Evolutionary conservation across 768 basidiomycete species (phyloP), one percentile per base, ranked within the genome.

Genomic region (Trametes elegans): DNA sequence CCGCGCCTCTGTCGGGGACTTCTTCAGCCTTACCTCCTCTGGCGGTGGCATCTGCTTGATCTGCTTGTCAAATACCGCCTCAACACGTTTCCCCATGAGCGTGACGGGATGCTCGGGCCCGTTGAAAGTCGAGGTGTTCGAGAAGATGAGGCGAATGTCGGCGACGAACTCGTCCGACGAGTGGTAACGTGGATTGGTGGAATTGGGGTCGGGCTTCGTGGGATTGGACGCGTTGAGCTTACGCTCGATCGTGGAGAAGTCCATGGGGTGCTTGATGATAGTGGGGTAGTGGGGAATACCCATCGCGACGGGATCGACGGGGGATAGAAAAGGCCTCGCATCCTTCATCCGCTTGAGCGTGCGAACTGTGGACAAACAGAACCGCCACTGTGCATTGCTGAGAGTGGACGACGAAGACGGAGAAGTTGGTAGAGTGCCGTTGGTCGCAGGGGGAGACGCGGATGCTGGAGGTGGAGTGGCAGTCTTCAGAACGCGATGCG

Each of bases 201-300:
- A 72, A 65, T 87, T 89, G 24, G 77, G 70, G 57, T 91, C 90
- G 13, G 83, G 88, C 66, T 91, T 93, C 48, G 74, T 63, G 2
- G 89, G 86, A 64, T 92, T 95, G 13, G 91, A 91, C 1, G 88
- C 83, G 29, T 62, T 64, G 38, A 98, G 77, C 73, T 98, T 97
- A 64, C 82, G 82, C 72, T 98, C 96, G 55, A 98, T 83, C 39
- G 96, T 97, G 3, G 84, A 79, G 41, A 99, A 80, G 68, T 98
- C 97, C 92, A 98, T 98, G 0, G 97, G 97, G 24, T 79, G 82
- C 66, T 86, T 90, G 72, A 99, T 83, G 67, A 98, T 84, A 40
- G 78, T 78, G 31, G 82, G 82, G 64, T 99, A 99, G 68, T 96
- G 93, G 8, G 93, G 96, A 57, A 92, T 83, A 57, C 83, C 84